These are phyloP conservation scores for Suhomyces terraborum DNA, from an alignment of 1,139 yeast genomes.

Conservation along the genomic window DNA sequence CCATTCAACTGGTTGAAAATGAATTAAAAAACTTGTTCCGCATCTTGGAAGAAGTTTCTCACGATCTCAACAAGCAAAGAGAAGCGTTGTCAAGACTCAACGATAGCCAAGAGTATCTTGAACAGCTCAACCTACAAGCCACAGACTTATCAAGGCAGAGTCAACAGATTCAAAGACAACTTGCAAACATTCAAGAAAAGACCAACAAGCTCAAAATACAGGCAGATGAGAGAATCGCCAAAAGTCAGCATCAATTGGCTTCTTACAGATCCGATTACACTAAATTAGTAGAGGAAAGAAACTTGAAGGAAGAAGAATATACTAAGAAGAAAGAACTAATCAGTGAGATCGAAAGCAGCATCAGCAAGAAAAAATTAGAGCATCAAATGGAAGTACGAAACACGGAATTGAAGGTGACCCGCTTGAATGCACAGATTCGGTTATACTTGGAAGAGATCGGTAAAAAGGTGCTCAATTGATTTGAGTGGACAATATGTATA, in stretches of 20 bases:
- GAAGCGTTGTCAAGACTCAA: slow-evolving; percentile 41
- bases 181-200: slow-evolving; percentile 56
- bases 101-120: slow-evolving; percentile 49
- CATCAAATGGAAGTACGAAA: slow-evolving; percentile 57
- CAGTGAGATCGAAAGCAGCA: slow-evolving; percentile 49
- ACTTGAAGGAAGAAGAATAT: slow-evolving; percentile 53
- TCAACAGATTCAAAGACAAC: slow-evolving; percentile 53
- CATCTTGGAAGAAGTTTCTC: slow-evolving; percentile 58
- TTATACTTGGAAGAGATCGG: slow-evolving; percentile 52
- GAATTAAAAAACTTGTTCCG: slow-evolving; percentile 55
- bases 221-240: slow-evolving; percentile 47
- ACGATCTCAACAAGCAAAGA: slow-evolving; percentile 52
- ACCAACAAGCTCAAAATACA: slow-evolving; percentile 51
- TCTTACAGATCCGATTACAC: slow-evolving; percentile 51
- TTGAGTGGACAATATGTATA: slow-evolving; percentile 10
- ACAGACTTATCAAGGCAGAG: slow-evolving; percentile 54
- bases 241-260: slow-evolving; percentile 47
- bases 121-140: slow-evolving; percentile 44
- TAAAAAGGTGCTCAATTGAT: slow-evolving; percentile 26
- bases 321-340: slow-evolving; percentile 51
- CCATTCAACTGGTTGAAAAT: slow-evolving; percentile 56
- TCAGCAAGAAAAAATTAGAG: slow-evolving; percentile 42
- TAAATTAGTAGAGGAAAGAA: slow-evolving; percentile 51
- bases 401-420: slow-evolving; percentile 55
- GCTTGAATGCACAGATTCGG: slow-evolving; percentile 54